A percentile compares a stretch with the other conserved stretches of the same genome.
Conservation (phyloP, 768 basidiomycete species). For the Serendipita indica region DNA sequence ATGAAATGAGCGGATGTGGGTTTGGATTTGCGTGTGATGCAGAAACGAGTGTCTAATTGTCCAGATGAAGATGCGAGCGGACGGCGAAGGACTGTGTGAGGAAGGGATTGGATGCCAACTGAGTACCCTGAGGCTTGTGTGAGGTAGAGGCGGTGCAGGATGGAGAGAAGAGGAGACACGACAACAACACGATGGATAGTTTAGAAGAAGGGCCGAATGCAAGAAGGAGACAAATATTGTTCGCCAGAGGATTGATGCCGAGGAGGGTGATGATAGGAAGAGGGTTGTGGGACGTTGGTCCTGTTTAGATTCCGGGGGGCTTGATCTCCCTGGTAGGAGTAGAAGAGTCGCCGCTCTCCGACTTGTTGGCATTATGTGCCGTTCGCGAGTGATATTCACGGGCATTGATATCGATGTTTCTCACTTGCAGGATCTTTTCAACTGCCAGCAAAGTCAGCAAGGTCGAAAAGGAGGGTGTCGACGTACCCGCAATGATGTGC, state of each 20-base stretch:
- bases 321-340: not conserved
- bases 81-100: too few species aligned
- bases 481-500: conserved; percentile 66
- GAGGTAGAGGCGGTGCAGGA: not conserved
- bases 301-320: not conserved
- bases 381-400: not conserved
- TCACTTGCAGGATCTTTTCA: not conserved
- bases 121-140: too few species aligned
- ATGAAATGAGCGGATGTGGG: too few species aligned
- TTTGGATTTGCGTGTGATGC: too few species aligned
- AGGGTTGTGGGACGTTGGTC: not conserved
- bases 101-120: too few species aligned
- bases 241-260: not conserved
- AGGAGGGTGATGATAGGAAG: not conserved
- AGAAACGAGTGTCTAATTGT: too few species aligned
- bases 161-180: too few species aligned
- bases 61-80: too few species aligned
- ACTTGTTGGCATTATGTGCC: not conserved
- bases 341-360: not conserved
- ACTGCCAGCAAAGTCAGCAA: not conserved
- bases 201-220: not conserved
- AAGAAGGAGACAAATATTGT: not conserved
- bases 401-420: conserved; percentile 2
- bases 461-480: not conserved
- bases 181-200: not conserved